phyloP scores from a whole-genome alignment of 2,329 filamentous ascomycete genomes.

The Colletotrichum lini region DNA sequence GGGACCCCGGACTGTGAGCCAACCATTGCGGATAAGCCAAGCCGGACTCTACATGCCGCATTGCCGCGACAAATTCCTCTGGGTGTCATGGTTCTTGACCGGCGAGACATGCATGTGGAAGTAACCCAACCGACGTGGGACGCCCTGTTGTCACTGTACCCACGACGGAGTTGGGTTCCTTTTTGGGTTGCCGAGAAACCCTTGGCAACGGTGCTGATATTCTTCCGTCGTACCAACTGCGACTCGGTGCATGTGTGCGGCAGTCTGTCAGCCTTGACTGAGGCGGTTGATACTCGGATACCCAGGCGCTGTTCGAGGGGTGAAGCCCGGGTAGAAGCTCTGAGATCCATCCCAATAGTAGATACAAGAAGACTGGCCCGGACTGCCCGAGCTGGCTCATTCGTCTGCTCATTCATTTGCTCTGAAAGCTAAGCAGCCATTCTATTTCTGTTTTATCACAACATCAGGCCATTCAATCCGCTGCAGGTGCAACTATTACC shows the following conservation, averaged over 20 bases:
- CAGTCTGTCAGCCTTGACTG: too few relatives aligned
- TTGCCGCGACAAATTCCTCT: neutral
- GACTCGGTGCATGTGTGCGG: neutral
- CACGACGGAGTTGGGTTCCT: neutral
- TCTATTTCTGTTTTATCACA: neutral
- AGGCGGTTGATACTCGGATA: neutral
- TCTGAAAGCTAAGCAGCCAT: neutral
- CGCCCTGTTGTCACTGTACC: neutral
- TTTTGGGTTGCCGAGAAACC: neutral
- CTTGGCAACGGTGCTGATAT: conserved; percentile 11
- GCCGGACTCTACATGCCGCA: conserved; percentile 1
- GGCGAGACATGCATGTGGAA: neutral
- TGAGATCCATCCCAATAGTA: neutral
- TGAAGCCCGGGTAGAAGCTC: neutral
- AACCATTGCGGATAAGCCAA: neutral
- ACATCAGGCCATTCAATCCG: neutral
- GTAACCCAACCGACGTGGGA: neutral
- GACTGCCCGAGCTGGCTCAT: neutral
- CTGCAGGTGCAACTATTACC: neutral
- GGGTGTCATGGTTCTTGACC: neutral
- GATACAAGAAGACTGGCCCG: conserved; percentile 29
- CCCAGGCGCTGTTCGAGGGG: neutral
- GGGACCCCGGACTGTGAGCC: conserved; percentile 4
- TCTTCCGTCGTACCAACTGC: neutral
- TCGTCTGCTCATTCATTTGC: neutral